phyloP scores from a whole-genome alignment of 2,329 filamentous ascomycete species.

The Botryotinia narcissicola region DNA sequence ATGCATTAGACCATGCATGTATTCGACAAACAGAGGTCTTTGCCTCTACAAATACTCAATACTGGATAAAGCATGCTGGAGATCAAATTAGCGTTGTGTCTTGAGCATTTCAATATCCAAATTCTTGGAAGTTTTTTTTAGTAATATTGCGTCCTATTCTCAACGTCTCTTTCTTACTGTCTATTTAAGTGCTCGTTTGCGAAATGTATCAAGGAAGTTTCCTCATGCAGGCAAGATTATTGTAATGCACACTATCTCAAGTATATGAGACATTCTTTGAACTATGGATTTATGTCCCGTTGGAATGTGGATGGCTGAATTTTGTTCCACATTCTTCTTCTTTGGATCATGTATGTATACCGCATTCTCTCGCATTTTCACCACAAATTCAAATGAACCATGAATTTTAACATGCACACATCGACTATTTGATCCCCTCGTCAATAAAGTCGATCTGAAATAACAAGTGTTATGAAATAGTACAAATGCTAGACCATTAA shows the following conservation, averaged over 20 bases:
- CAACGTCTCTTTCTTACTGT: too few species aligned
- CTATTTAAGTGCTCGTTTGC: background rate
- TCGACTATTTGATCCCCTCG: background rate
- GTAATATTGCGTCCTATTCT: background rate
- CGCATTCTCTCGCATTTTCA: background rate
- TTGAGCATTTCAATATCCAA: background rate
- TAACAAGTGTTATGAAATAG: background rate
- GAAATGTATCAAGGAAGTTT: background rate
- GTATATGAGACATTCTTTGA: background rate
- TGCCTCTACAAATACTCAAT: background rate
- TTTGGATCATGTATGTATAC: background rate
- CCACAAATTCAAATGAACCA: background rate
- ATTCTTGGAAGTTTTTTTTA: background rate
- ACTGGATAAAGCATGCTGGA: background rate
- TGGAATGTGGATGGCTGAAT: background rate
- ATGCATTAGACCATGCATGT: background rate
- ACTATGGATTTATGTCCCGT: background rate
- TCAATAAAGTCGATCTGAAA: background rate
- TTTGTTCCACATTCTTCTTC: background rate
- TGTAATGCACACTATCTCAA: background rate
- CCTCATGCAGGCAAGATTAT: background rate
- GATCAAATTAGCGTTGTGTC: background rate
- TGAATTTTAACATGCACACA: background rate
- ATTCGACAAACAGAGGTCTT: background rate
- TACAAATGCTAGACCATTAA: background rate